Evolutionary conservation across 2,329 filamentous ascomycete genomes (phyloP), one percentile per base, ranked within the genome.

Genomic region (Neonectria hederae): DNA sequence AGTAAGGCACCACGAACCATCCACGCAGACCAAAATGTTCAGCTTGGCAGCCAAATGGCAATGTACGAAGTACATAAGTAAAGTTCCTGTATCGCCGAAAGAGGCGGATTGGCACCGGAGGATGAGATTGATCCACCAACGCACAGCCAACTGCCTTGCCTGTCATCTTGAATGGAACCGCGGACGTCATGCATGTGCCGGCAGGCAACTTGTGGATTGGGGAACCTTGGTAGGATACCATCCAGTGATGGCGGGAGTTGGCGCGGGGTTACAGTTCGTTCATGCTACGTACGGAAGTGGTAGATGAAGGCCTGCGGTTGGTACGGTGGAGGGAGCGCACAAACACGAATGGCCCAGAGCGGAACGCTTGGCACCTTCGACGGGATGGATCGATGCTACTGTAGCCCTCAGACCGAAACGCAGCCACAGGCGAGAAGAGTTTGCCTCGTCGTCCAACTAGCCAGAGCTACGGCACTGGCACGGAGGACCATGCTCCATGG

Each of bases 111-210:
- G 54, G 14, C 54, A 48, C 54, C 54, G 43, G 59, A 58, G 60
- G 66, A 65, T 54, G 49, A 58, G 52, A 68, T 70, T 68, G 59
- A 54, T 61, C 68, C 70, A 64, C 60, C 61, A 69, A 54, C 66
- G 43, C 55, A 62, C 53, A 28, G 53, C 56, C 55, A 59, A 59
- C 54, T 66, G 56, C 55, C 66, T 69, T 69, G 46, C 51, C 62
- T 59, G 54, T 55, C 45, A 59, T 65, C 57, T 58, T 57, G 56
- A 56, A 65, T 66, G 61, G 59, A 63, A 63, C 59, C 61, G 60
- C 61, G 61, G 58, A 54, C 53, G 55, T 62, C 56, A 66, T 65
- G 62, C 66, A 72, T 71, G 67, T 73, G 55, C 68, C 71, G 71
- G 69, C 71, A 72, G 71, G 71, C 68, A 69, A 66, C 54, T 53